Percentiles rank a stretch among this genome's conserved stretches.
phyloP scores from a whole-genome alignment of 441 rosid species.

The Geranium incanum region DNA sequence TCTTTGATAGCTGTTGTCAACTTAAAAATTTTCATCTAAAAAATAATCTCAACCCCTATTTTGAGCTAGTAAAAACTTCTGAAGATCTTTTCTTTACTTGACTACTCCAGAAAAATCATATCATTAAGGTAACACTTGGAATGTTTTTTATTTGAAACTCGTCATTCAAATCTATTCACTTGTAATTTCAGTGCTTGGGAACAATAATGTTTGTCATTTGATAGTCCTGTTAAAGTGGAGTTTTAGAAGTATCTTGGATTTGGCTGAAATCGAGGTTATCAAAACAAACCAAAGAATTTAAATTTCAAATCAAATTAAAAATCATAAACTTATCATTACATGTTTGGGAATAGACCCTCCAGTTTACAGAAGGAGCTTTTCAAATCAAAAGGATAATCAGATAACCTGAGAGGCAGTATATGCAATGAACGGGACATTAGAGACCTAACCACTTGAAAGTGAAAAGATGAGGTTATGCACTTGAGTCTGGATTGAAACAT shows the following conservation, averaged over 20 bases:
- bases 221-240: not conserved
- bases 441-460: not conserved
- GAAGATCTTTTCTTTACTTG: too few relatives aligned
- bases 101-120: too few relatives aligned
- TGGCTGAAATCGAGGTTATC: not conserved
- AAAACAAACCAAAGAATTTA: not conserved
- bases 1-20: too few relatives aligned
- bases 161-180: not conserved
- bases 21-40: too few relatives aligned
- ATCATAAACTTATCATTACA: not conserved
- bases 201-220: not conserved
- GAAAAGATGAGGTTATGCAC: not conserved
- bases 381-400: not conserved
- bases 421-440: not conserved
- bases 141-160: not conserved
- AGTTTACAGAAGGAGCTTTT: not conserved
- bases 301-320: too few relatives aligned
- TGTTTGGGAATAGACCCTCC: not conserved
- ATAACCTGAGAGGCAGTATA: not conserved
- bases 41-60: too few relatives aligned
- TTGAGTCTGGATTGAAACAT: not conserved
- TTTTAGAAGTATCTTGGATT: too few relatives aligned
- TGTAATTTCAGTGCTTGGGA: not conserved
- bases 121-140: too few relatives aligned
- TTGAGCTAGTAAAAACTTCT: too few relatives aligned